Evolutionary conservation across 345 rosid genomes (phyloP).

Genomic region (Heritiera littoralis): DNA sequence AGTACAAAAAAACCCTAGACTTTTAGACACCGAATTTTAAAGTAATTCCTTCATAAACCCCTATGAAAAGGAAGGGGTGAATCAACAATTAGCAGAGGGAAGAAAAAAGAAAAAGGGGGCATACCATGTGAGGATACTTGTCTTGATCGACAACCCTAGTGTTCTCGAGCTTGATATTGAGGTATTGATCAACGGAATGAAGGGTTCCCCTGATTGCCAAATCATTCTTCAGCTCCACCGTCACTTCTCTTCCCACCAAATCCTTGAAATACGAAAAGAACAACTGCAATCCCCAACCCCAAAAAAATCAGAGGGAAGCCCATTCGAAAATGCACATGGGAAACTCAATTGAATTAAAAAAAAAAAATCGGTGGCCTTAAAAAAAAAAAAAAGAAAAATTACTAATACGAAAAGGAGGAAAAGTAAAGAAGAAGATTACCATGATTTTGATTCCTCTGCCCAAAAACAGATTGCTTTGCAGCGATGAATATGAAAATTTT

Average conservation of each 20-base stretch:
- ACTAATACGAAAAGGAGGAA: neutral
- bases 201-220: constrained; percentile 98
- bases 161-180: constrained; percentile 98
- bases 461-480: neutral
- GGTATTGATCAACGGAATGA: constrained; percentile 99
- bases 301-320: neutral
- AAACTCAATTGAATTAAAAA: neutral
- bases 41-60: neutral
- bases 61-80: neutral
- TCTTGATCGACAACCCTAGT: constrained; percentile 99
- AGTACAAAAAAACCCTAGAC: neutral
- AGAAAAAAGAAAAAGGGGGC: neutral
- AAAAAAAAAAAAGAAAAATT: no score
- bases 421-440: neutral
- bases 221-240: constrained; percentile 98
- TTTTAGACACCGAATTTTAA: neutral
- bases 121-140: constrained; percentile 99
- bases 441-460: neutral
- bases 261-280: constrained; percentile 99
- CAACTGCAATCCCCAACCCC: constrained; percentile 53
- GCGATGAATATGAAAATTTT: neutral
- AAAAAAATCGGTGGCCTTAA: neutral
- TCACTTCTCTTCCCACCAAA: constrained; percentile 98
- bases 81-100: neutral
- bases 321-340: neutral